phyloP scores from a whole-genome alignment of 2,329 filamentous ascomycete species.

The Orbilia brochopaga region DNA sequence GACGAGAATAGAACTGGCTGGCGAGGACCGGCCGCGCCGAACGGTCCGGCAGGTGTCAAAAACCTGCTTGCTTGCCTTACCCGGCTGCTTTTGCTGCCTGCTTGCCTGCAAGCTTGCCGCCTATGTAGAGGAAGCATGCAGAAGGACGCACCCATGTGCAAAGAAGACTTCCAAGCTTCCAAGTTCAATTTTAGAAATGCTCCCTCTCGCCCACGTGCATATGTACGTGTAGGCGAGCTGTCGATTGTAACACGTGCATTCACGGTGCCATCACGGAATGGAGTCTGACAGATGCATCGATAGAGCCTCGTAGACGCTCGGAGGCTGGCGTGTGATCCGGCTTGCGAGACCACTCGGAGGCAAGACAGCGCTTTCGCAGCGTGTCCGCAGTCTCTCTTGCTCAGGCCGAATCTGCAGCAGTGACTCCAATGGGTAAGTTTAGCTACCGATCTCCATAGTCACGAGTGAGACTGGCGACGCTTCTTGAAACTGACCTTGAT shows the following conservation, averaged over 20 bases:
- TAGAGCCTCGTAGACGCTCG: not conserved
- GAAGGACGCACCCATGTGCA: not conserved
- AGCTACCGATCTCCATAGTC: too few species aligned
- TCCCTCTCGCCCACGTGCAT: not conserved
- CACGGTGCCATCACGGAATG: not conserved
- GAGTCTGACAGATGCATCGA: not conserved
- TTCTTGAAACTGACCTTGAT: too few species aligned
- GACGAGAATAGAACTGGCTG: slow-evolving; percentile 3
- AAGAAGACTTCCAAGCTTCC: not conserved
- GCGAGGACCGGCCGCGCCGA: too few species aligned
- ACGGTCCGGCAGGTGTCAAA: not conserved
- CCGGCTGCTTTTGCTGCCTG: too few species aligned
- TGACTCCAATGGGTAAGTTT: too few species aligned
- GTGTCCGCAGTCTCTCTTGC: too few species aligned
- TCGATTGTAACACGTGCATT: not conserved
- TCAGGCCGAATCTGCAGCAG: too few species aligned
- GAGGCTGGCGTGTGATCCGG: too few species aligned
- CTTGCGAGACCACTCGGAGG: too few species aligned
- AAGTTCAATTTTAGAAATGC: not conserved
- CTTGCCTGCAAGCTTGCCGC: not conserved
- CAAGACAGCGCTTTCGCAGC: too few species aligned
- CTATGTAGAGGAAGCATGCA: not conserved
- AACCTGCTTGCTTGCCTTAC: not conserved
- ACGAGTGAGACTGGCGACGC: too few species aligned
- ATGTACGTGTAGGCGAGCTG: not conserved